Conservation (phyloP, 192 early-diverging fungal genomes). For the Podila minutissima region DNA sequence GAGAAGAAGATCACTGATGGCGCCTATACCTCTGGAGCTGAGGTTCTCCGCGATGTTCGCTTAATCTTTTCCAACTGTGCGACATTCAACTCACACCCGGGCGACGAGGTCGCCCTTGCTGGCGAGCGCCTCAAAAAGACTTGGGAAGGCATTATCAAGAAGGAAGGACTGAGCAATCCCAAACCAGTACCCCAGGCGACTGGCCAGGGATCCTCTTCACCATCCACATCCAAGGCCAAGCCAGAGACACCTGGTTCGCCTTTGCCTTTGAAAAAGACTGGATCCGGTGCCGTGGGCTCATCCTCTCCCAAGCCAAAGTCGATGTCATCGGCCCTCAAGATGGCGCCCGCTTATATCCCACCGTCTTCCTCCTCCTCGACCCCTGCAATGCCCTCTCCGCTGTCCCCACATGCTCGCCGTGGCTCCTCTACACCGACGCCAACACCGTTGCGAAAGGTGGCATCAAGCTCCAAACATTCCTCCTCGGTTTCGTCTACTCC, state of each 20-base stretch:
- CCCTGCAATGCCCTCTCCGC: neutral
- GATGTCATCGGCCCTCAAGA: constrained; percentile 15
- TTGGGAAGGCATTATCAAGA: constrained; percentile 43
- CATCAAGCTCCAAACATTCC: neutral
- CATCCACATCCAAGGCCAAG: neutral
- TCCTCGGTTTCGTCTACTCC: neutral
- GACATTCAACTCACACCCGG: constrained; percentile 68
- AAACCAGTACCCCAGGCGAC: neutral
- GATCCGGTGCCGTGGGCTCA: neutral
- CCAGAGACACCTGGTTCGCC: neutral
- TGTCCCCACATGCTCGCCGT: constrained; percentile 12
- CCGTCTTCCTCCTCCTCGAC: constrained; percentile 13
- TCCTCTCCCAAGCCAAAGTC: constrained; percentile 33
- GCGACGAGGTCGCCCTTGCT: constrained; percentile 62
- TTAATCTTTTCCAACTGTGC: constrained; percentile 83
- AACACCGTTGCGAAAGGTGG: constrained; percentile 33
- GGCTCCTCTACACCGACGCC: constrained; percentile 31
- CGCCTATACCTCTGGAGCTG: constrained; percentile 46
- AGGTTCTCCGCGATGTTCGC: constrained; percentile 58
- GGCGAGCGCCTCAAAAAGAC: constrained; percentile 66
- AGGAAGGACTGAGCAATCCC: constrained; percentile 36
- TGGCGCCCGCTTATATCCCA: constrained; percentile 38
- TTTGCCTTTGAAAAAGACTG: neutral
- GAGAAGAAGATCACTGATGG: constrained; percentile 53
- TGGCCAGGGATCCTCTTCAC: neutral